phyloP scores from a whole-genome alignment of 345 rosid species.

The Linum lewisii region DNA sequence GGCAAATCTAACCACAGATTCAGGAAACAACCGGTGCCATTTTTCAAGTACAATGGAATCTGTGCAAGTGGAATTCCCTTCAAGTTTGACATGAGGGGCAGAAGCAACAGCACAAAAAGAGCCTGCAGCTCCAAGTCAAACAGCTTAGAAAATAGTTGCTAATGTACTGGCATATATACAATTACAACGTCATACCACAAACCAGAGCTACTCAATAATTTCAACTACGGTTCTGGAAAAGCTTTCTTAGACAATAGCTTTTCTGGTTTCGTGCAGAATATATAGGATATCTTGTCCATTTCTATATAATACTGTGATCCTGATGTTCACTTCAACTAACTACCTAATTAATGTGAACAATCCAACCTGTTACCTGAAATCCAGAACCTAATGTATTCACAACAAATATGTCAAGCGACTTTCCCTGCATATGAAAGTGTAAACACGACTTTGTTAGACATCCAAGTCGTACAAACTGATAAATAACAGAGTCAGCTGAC shows the following conservation, averaged over 20 bases:
- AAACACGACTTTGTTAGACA: constrained; percentile 7
- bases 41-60: constrained; percentile 57
- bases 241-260: background rate
- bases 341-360: too few species aligned
- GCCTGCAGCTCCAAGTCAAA: constrained; percentile 39
- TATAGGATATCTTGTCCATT: too few species aligned
- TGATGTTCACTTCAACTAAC: too few species aligned
- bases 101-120: constrained; percentile 61
- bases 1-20: constrained; percentile 42
- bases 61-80: constrained; percentile 64
- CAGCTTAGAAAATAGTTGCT: constrained; percentile 1
- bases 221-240: background rate
- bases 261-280: background rate
- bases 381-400: constrained; percentile 94
- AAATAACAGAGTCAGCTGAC: background rate
- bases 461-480: constrained; percentile 6
- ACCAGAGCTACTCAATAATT: background rate
- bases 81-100: constrained; percentile 73
- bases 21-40: constrained; percentile 78
- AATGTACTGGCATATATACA: background rate
- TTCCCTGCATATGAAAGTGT: constrained; percentile 42
- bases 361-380: constrained; percentile 83
- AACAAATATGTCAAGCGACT: constrained; percentile 85
- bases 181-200: background rate
- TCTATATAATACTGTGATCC: too few species aligned